A percentile compares a stretch with the other conserved stretches of the same genome.
phyloP scores from a whole-genome alignment of 768 basidiomycete species.

The Harrya chromipes region DNA sequence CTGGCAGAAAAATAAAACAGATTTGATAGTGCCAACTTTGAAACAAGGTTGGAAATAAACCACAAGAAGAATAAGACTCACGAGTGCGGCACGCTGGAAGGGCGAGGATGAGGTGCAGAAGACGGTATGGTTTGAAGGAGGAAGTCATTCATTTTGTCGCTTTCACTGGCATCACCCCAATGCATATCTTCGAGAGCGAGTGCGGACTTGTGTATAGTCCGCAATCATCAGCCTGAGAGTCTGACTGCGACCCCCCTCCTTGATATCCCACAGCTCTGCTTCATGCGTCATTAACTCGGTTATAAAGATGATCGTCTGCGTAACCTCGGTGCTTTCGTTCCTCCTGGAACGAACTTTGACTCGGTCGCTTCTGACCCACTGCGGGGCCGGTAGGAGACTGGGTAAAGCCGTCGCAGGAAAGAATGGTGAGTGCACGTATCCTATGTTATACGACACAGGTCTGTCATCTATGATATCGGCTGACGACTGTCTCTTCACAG shows the following conservation, averaged over 20 bases:
- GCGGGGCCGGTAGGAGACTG: conserved; percentile 4
- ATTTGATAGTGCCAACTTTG: neutral
- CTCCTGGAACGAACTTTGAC: conserved; percentile 17
- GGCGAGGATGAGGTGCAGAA: too few relatives aligned
- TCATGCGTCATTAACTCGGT: neutral
- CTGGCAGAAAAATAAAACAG: neutral
- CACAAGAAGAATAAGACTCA: conserved; percentile 1
- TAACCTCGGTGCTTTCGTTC: conserved; percentile 25
- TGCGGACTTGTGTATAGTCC: conserved; percentile 1
- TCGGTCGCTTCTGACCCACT: conserved; percentile 11
- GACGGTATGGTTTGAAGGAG: neutral
- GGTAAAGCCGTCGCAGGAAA: conserved; percentile 15
- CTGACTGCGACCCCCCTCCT: conserved; percentile 4
- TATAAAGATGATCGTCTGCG: conserved; percentile 19
- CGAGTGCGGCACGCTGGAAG: conserved; percentile 8
- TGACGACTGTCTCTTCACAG: conserved; percentile 1
- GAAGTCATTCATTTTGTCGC: neutral
- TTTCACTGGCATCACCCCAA: conserved; percentile 32
- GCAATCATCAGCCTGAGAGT: neutral
- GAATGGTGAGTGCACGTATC: too few relatives aligned
- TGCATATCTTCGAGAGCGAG: conserved; percentile 16
- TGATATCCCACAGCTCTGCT: neutral
- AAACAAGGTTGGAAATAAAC: neutral
- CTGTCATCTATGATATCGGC: too few relatives aligned
- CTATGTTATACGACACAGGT: too few relatives aligned